Evolutionary conservation across 441 rosid genomes (phyloP).

Genomic region (Arabidopsis lyrata): DNA sequence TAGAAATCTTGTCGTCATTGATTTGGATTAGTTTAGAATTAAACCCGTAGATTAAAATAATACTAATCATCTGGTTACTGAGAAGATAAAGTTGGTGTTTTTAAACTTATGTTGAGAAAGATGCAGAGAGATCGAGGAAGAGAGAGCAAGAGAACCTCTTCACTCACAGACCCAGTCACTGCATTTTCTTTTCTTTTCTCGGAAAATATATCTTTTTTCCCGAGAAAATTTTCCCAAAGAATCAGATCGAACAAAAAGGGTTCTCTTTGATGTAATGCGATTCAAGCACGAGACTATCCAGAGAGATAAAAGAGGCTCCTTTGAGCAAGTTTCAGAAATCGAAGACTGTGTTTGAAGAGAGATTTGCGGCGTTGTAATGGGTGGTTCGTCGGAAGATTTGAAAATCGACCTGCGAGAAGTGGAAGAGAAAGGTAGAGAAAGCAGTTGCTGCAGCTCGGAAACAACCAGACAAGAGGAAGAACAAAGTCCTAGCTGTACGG

Average conservation of each 20-base stretch:
- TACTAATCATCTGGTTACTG: slow-evolving; percentile 21
- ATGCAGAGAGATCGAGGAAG: slow-evolving; percentile 45
- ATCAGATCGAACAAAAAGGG: background rate
- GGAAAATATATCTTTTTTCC: background rate
- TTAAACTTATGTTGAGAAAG: slow-evolving; percentile 37
- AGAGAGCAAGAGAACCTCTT: slow-evolving; percentile 33
- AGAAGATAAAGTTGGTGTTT: slow-evolving; percentile 38
- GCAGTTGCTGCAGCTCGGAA: slow-evolving; percentile 78
- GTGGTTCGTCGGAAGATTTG: slow-evolving; percentile 49
- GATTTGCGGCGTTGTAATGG: slow-evolving; percentile 48
- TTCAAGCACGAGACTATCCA: slow-evolving; percentile 37
- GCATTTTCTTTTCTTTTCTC: slow-evolving; percentile 34
- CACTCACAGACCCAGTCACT: slow-evolving; percentile 23
- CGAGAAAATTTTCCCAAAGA: slow-evolving; percentile 14
- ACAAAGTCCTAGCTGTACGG: slow-evolving; percentile 68
- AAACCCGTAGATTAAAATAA: slow-evolving; percentile 35
- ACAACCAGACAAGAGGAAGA: slow-evolving; percentile 62
- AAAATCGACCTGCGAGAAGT: slow-evolving; percentile 46
- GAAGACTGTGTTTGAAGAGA: slow-evolving; percentile 50
- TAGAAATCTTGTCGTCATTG: slow-evolving; percentile 41
- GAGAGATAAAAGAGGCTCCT: slow-evolving; percentile 45
- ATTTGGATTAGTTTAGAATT: slow-evolving; percentile 43
- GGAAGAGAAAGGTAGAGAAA: slow-evolving; percentile 56
- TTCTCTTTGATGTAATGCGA: slow-evolving; percentile 37
- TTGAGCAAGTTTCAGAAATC: slow-evolving; percentile 49